Evolutionary conservation across 306 rosid species (phyloP).

Genomic region (Rosa persica): DNA sequence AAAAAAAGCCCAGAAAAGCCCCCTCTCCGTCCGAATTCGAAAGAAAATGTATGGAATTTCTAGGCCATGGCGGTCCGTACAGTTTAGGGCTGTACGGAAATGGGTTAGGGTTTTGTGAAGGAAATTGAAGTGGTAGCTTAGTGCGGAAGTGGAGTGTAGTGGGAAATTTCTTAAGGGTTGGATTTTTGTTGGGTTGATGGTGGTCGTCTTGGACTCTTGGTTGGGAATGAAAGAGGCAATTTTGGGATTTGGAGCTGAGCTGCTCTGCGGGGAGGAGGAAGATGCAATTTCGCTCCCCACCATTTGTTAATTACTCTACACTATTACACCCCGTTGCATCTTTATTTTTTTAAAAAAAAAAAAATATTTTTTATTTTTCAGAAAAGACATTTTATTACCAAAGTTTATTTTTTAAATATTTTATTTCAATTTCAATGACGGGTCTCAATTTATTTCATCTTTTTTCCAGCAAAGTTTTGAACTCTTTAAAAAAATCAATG

Average conservation of each 20-base stretch:
- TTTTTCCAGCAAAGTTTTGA: too few relatives aligned
- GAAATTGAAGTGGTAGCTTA: background rate
- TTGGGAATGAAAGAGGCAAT: background rate
- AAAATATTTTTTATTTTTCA: too few relatives aligned
- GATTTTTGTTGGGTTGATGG: background rate
- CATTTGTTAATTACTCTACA: background rate
- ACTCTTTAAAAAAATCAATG: too few relatives aligned
- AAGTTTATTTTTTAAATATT: too few relatives aligned
- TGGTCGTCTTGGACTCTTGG: background rate
- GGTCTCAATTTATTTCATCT: too few relatives aligned
- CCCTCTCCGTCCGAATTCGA: background rate
- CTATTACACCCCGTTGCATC: background rate
- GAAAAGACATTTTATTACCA: too few relatives aligned
- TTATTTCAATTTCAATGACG: too few relatives aligned
- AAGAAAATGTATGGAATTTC: background rate
- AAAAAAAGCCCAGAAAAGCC: background rate
- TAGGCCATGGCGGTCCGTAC: background rate
- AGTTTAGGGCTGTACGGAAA: background rate
- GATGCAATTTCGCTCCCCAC: slow-evolving; percentile 20
- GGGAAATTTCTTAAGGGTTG: background rate
- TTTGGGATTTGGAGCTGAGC: background rate
- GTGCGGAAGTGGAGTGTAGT: slow-evolving; percentile 7
- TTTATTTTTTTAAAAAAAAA: background rate
- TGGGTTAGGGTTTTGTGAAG: background rate
- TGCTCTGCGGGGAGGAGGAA: background rate